Percentiles rank a stretch among this genome's conserved stretches.
phyloP scores from a whole-genome alignment of 352 stramenopile species.

The Phytopythium vexans region DNA sequence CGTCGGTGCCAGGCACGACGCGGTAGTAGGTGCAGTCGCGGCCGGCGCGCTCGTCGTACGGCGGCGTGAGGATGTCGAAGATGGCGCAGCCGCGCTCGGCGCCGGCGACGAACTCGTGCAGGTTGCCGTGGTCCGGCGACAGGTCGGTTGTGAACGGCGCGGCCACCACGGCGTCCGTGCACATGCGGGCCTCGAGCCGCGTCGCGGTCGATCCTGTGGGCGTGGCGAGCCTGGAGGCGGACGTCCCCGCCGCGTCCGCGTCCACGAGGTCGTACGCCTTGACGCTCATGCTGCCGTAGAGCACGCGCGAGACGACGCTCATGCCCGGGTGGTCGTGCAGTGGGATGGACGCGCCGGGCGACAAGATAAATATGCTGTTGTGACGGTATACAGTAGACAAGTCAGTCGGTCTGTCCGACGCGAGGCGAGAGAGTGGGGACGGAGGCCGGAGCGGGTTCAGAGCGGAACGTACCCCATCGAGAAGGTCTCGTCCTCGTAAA shows the following conservation, averaged over 20 bases:
- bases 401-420: neutral
- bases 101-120: constrained; percentile 78
- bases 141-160: constrained; percentile 68
- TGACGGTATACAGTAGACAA: neutral
- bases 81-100: constrained; percentile 73
- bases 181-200: constrained; percentile 34
- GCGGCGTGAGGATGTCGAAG: constrained; percentile 85
- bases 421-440: neutral
- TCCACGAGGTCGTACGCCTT: constrained; percentile 59
- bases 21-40: constrained; percentile 80
- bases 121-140: constrained; percentile 63
- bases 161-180: constrained; percentile 30
- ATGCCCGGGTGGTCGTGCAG: constrained; percentile 84
- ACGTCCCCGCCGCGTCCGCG: constrained; percentile 6
- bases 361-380: constrained; percentile 79
- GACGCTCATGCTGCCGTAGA: constrained; percentile 70
- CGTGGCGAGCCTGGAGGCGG: constrained; percentile 2
- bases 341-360: constrained; percentile 62
- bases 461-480: constrained; percentile 65
- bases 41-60: constrained; percentile 62
- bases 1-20: constrained; percentile 21
- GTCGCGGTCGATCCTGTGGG: neutral
- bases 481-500: constrained; percentile 78
- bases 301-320: constrained; percentile 78
- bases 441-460: too few species aligned